Conservation (phyloP, 2,329 filamentous ascomycete species). For the Botryotinia globosa region DNA sequence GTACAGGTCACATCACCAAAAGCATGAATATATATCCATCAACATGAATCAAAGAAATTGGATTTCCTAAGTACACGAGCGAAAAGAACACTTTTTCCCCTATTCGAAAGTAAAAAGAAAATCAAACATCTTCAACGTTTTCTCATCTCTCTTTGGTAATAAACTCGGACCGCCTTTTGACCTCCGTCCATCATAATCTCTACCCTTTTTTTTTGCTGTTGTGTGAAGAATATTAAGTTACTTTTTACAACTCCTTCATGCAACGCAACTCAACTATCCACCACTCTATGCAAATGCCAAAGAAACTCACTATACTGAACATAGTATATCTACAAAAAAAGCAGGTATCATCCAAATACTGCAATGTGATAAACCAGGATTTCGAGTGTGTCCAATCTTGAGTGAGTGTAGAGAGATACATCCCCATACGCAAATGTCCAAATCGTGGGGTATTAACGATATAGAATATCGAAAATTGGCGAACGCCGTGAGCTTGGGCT, state of each 20-base stretch:
- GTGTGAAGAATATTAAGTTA: conserved; percentile 10
- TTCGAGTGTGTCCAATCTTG: conserved; percentile 12
- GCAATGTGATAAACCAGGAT: conserved; percentile 9
- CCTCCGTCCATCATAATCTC: conserved; percentile 3
- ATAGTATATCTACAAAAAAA: conserved; percentile 22
- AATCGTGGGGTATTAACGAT: conserved; percentile 1
- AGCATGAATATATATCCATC: not conserved
- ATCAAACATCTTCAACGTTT: not conserved
- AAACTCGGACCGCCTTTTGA: conserved; percentile 8
- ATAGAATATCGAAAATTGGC: not conserved
- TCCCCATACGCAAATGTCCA: conserved; percentile 10
- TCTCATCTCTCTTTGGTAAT: not conserved
- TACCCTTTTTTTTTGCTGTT: not conserved
- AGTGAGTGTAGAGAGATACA: not conserved
- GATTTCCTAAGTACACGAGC: conserved; percentile 12
- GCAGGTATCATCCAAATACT: conserved; percentile 20
- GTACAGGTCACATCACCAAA: not conserved
- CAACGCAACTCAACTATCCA: not conserved
- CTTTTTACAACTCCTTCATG: conserved; percentile 16
- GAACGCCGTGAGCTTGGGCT: not conserved
- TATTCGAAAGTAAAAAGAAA: conserved; percentile 13
- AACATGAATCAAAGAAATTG: not conserved
- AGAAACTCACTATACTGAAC: conserved; percentile 19
- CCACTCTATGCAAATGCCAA: conserved; percentile 15
- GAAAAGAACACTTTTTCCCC: conserved; percentile 10